A percentile compares a stretch with the other conserved stretches of the same genome.
Evolutionary conservation across 208 protist species (phyloP).

Genomic region (Trypanosoma rangeli): DNA sequence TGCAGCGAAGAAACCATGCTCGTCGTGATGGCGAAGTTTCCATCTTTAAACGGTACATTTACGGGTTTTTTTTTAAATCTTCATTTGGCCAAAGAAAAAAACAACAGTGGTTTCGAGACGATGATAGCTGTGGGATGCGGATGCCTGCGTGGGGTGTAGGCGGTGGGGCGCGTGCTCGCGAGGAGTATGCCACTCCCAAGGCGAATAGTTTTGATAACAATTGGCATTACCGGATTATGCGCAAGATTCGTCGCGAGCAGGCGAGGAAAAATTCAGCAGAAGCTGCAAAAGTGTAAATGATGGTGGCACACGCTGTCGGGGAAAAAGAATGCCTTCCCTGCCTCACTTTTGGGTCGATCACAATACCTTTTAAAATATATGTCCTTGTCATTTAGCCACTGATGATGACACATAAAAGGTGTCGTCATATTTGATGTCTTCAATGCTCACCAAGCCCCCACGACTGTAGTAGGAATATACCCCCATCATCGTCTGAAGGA

Average conservation of each 20-base stretch:
- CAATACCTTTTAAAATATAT: slow-evolving; percentile 89
- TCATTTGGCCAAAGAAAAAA: slow-evolving; percentile 92
- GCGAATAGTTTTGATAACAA: slow-evolving; percentile 84
- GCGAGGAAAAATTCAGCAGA: slow-evolving; percentile 46
- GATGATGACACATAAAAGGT: slow-evolving; percentile 64
- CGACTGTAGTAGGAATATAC: slow-evolving; percentile 91
- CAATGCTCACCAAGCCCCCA: slow-evolving; percentile 76
- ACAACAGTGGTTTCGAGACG: slow-evolving; percentile 85
- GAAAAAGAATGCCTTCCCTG: slow-evolving; percentile 86
- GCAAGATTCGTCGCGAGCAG: slow-evolving; percentile 85
- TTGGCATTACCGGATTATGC: slow-evolving; percentile 93
- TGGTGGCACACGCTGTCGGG: too few species aligned
- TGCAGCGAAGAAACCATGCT: slow-evolving; percentile 71
- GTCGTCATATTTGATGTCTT: slow-evolving; percentile 89
- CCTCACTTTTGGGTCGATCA: slow-evolving; percentile 82
- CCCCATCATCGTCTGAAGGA: slow-evolving; percentile 90
- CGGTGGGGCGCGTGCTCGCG: slow-evolving; percentile 75
- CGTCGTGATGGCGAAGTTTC: slow-evolving; percentile 68
- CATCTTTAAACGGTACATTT: slow-evolving; percentile 76
- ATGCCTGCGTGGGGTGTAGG: slow-evolving; percentile 83
- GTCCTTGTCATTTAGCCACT: slow-evolving; percentile 70
- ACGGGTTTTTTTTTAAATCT: slow-evolving; percentile 88
- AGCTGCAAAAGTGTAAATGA: slow-evolving; percentile 6
- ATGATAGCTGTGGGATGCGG: slow-evolving; percentile 71
- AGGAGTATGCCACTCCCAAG: slow-evolving; percentile 75